Evolutionary conservation across 805 yeast species (phyloP).

Genomic region (Lipomyces spencermartinsiae): DNA sequence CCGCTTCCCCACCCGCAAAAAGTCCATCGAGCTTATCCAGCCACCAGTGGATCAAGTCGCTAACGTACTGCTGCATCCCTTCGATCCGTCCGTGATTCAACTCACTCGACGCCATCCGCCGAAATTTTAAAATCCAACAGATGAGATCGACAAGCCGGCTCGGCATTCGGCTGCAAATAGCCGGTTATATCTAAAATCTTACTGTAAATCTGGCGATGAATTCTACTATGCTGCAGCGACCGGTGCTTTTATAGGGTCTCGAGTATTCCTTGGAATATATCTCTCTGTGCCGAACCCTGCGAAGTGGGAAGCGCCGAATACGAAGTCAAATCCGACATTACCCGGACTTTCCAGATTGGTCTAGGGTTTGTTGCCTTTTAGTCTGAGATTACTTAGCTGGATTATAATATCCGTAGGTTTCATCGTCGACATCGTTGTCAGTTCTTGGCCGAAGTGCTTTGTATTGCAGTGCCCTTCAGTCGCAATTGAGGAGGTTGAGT

Average conservation of each 20-base stretch:
- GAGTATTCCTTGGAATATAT: no score
- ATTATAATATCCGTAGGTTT: no score
- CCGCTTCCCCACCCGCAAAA: background rate
- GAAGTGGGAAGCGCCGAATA: no score
- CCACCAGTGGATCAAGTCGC: background rate
- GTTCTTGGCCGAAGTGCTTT: no score
- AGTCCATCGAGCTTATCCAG: background rate
- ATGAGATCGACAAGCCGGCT: constrained; percentile 2
- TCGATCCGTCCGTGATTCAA: background rate
- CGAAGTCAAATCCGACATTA: no score
- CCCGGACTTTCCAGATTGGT: no score
- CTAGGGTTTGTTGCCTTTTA: no score
- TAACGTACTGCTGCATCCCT: background rate
- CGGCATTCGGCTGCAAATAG: constrained; percentile 2
- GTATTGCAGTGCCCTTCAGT: no score
- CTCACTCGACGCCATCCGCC: background rate
- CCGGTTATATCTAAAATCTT: background rate
- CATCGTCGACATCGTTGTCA: no score
- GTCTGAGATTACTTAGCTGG: no score
- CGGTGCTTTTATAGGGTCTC: background rate
- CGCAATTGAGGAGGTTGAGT: no score
- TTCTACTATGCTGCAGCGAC: background rate
- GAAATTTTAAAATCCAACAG: background rate
- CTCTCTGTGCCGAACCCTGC: no score
- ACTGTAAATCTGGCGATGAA: background rate